Percentiles rank a stretch among this genome's conserved stretches.
Conservation (phyloP, 2,329 filamentous ascomycete genomes). For the Amylocarpus encephaloides region DNA sequence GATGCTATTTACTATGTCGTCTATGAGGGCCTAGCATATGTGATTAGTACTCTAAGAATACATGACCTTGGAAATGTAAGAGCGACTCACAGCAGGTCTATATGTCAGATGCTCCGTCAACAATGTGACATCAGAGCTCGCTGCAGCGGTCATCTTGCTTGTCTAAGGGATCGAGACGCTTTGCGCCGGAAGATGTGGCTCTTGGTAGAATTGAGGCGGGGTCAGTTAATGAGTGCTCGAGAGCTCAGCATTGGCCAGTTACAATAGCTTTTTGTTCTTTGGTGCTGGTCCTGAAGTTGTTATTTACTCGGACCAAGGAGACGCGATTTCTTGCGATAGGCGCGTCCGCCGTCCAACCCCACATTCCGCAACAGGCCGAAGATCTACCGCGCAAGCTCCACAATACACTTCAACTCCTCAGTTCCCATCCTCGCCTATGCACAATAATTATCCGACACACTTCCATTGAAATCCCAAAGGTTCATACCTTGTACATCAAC, state of each 20-base stretch:
- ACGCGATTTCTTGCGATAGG: no score
- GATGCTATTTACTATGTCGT: conserved; percentile 96
- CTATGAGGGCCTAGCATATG: conserved; percentile 69
- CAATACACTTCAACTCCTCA: no score
- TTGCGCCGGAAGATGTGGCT: background rate
- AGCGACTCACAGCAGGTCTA: conserved; percentile 69
- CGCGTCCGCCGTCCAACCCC: no score
- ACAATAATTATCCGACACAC: no score
- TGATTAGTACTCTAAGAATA: background rate
- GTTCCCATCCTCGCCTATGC: no score
- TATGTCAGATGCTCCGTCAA: conserved; percentile 95
- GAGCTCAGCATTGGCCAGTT: background rate
- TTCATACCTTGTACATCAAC: no score
- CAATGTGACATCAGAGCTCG: conserved; percentile 47
- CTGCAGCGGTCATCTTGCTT: conserved; percentile 22
- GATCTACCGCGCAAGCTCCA: no score
- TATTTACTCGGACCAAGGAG: no score
- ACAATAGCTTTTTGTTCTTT: no score
- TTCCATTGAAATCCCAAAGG: no score
- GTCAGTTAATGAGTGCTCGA: background rate
- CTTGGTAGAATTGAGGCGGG: background rate
- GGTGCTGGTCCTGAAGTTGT: no score
- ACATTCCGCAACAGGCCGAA: no score
- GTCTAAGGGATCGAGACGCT: background rate
- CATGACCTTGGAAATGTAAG: background rate